These are phyloP conservation scores for Helianthus tuberosus DNA, from an alignment of 129 eudicot species.

Conservation along the genomic window DNA sequence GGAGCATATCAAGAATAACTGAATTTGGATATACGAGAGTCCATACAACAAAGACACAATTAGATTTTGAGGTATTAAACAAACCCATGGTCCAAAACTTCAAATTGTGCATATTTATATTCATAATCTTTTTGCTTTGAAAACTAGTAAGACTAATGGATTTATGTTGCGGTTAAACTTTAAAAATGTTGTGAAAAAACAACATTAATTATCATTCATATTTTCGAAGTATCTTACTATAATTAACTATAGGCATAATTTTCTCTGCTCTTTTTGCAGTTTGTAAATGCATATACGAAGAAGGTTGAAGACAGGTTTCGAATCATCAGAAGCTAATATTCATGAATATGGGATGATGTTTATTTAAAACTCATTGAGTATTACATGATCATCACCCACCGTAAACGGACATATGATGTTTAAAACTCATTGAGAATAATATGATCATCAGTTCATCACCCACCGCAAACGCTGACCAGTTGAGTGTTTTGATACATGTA, in stretches of 20 bases:
- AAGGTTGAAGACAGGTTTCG: constrained; percentile 65
- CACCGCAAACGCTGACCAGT: not conserved
- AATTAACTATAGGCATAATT: not conserved
- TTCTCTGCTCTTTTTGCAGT: constrained; percentile 51
- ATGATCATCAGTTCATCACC: not conserved
- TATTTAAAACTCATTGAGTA: not conserved
- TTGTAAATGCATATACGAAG: constrained; percentile 71
- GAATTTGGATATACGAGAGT: constrained; percentile 73
- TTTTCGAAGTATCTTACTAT: no score
- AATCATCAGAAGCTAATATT: constrained; percentile 44
- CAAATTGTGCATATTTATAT: not conserved
- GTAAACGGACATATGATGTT: not conserved
- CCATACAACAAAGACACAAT: constrained; percentile 58
- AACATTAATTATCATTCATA: no score
- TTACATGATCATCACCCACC: not conserved
- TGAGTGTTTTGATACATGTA: not conserved
- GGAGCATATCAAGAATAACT: constrained; percentile 72
- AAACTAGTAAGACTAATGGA: not conserved
- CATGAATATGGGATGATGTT: constrained; percentile 17
- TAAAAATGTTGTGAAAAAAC: not conserved
- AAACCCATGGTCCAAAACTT: not conserved
- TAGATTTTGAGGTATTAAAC: constrained; percentile 67
- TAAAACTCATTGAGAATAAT: not conserved
- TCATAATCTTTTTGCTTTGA: not conserved
- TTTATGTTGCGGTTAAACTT: not conserved